Evolutionary conservation across 2,329 filamentous ascomycete species (phyloP).

Genomic region (Aspergillus alliaceus): DNA sequence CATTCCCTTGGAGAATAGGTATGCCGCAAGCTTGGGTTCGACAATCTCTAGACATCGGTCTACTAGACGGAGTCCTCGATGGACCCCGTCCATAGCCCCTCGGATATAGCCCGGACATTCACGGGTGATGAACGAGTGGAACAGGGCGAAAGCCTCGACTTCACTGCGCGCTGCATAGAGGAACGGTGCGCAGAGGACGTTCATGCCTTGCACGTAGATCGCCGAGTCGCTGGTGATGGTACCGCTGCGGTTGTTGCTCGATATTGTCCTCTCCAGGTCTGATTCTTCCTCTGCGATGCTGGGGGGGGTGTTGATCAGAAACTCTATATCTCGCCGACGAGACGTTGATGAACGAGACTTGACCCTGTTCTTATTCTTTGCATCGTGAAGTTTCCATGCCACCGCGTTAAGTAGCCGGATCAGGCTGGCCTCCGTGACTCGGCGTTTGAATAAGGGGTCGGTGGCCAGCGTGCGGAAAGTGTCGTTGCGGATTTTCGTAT

Average conservation of each 20-base stretch:
- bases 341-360: slow-evolving; percentile 41
- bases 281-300: slow-evolving; percentile 42
- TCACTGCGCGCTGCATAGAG: slow-evolving; percentile 93
- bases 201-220: slow-evolving; percentile 98
- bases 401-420: slow-evolving; percentile 93
- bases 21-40: slow-evolving; percentile 80
- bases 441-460: slow-evolving; percentile 92
- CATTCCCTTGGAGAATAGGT: slow-evolving; percentile 82
- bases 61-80: slow-evolving; percentile 84
- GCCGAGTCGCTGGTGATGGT: slow-evolving; percentile 63
- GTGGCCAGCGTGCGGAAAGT: slow-evolving; percentile 96
- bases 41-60: slow-evolving; percentile 91
- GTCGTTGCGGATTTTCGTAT: slow-evolving; percentile 97
- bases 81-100: slow-evolving; percentile 95
- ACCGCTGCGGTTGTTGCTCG: slow-evolving; percentile 18
- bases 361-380: slow-evolving; percentile 58
- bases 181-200: slow-evolving; percentile 93
- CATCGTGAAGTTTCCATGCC: slow-evolving; percentile 89
- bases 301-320: slow-evolving; percentile 38
- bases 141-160: slow-evolving; percentile 89
- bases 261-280: slow-evolving; percentile 34
- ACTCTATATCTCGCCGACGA: slow-evolving; percentile 49
- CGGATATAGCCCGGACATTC: slow-evolving; percentile 94
- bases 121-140: slow-evolving; percentile 80
- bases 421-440: slow-evolving; percentile 91